phyloP scores from a whole-genome alignment of 2,329 filamentous ascomycete species.

The Cordyceps javanica region DNA sequence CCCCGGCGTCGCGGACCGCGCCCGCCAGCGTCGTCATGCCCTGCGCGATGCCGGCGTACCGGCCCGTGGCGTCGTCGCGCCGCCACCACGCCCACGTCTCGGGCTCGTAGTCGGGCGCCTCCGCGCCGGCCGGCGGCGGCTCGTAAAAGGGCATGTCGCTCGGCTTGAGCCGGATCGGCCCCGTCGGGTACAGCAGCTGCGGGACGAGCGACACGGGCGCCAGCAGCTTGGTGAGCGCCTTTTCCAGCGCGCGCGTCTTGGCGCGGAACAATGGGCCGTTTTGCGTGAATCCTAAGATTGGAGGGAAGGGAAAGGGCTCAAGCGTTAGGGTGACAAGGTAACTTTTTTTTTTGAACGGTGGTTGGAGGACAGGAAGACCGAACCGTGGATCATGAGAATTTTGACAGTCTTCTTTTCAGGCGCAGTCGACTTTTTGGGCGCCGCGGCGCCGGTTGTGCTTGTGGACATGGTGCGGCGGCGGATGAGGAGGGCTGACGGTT shows the following conservation, averaged over 20 bases:
- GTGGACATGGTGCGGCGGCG: slow-evolving; percentile 12
- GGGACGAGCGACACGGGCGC: slow-evolving; percentile 48
- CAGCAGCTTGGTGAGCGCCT: slow-evolving; percentile 70
- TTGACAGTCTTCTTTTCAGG: slow-evolving; percentile 47
- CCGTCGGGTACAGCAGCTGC: slow-evolving; percentile 63
- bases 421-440: not conserved
- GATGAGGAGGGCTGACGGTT: not conserved
- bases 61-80: slow-evolving; percentile 55
- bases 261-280: slow-evolving; percentile 77
- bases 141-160: slow-evolving; percentile 65
- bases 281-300: slow-evolving; percentile 72
- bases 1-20: slow-evolving; percentile 55
- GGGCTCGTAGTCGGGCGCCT: slow-evolving; percentile 39
- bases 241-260: slow-evolving; percentile 83
- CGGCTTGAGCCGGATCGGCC: slow-evolving; percentile 54
- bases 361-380: slow-evolving; percentile 15
- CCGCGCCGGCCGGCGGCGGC: slow-evolving; percentile 35
- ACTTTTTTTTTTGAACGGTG: not conserved
- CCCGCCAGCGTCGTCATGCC: slow-evolving; percentile 60
- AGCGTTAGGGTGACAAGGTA: too few relatives aligned
- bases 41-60: slow-evolving; percentile 63
- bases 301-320: not conserved
- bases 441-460: not conserved
- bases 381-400: slow-evolving; percentile 73
- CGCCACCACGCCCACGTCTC: slow-evolving; percentile 82